These are phyloP conservation scores for Wickerhamomyces silvicola DNA, from an alignment of 805 yeast species.

Conservation along the genomic window DNA sequence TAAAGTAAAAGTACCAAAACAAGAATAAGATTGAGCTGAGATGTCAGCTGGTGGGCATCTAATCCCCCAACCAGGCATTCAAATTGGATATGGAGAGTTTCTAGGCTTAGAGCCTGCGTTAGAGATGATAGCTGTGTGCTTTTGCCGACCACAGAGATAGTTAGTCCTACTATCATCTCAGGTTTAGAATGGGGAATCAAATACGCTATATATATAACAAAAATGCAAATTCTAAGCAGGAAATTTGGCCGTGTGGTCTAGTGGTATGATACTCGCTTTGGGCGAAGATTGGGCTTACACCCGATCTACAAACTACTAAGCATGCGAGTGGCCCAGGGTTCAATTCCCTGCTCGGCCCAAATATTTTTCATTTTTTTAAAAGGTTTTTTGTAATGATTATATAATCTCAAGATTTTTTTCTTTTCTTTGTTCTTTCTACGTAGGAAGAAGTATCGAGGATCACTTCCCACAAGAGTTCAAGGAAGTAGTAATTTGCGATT, in stretches of 20 bases:
- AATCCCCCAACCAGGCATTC: too few species aligned
- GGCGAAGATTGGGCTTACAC: conserved; percentile 23
- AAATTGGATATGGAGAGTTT: too few species aligned
- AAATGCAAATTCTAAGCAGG: too few species aligned
- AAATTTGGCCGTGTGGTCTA: conserved; percentile 29
- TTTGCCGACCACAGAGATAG: too few species aligned
- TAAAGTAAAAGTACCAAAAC: too few species aligned
- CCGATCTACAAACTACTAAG: conserved; percentile 4
- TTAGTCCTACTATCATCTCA: too few species aligned
- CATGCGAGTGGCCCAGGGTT: conserved; percentile 12
- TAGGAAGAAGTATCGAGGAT: background rate
- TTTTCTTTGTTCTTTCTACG: background rate
- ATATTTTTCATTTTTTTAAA: conserved; percentile 1
- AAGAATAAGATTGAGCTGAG: too few species aligned
- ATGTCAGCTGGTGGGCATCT: too few species aligned
- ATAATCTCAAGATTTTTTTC: background rate
- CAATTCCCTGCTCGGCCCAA: conserved; percentile 11
- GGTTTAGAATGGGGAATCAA: too few species aligned
- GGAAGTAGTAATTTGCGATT: background rate
- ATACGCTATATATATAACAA: too few species aligned
- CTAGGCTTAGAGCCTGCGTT: too few species aligned
- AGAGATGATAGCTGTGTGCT: too few species aligned
- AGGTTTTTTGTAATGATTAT: background rate
- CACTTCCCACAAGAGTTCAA: background rate
- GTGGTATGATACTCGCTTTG: conserved; percentile 30